Evolutionary conservation across 169 alveolate species (phyloP), one percentile per base, ranked within the genome.

Genomic region (Plasmodium ovale): DNA sequence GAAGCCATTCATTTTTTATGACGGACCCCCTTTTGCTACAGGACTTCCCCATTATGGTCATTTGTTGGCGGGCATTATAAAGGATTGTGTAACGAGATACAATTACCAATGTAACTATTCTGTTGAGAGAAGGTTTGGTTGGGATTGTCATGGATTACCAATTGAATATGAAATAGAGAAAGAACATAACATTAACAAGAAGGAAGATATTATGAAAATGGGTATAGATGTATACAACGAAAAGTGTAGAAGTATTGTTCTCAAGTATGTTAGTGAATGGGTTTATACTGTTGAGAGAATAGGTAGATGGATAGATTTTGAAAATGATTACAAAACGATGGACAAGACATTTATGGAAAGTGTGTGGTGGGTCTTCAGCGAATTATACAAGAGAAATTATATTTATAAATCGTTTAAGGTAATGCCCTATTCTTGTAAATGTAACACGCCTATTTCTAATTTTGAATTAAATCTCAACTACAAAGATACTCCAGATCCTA

Each of bases 71-170:
- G 99, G 99, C 7, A 97, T 99, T 9, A 97, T 98, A 65, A 98
- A 98, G 98, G 99, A 99, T 92, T 99, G 98, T 10, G 99, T 98
- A 10, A 98, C 99, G 1, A 95, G 99, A 67, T 98, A 98, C 92
- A 98, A 99, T 65, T 97, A 99, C 60, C 99, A 98, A 93, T 96
- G 97, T 7, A 99, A 99, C 9, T 96, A 94, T 90, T 95, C 96
- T 79, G 99, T 98, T 3, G 99, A 97, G 72, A 94, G 99, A 87
- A 93, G 99, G 71, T 99, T 99, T 84, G 99, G 99, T 6, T 99
- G 99, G 99, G 99, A 99, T 90, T 98, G 99, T 93, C 99, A 99
- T 92, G 99, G 99, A 16, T 97, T 99, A 23, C 99, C 99, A 2
- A 97, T 99, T 44, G 99, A 99, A 94, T 95, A 96, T 79, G 99